phyloP scores from a whole-genome alignment of 805 yeast species.

The Starmerella bombicola region DNA sequence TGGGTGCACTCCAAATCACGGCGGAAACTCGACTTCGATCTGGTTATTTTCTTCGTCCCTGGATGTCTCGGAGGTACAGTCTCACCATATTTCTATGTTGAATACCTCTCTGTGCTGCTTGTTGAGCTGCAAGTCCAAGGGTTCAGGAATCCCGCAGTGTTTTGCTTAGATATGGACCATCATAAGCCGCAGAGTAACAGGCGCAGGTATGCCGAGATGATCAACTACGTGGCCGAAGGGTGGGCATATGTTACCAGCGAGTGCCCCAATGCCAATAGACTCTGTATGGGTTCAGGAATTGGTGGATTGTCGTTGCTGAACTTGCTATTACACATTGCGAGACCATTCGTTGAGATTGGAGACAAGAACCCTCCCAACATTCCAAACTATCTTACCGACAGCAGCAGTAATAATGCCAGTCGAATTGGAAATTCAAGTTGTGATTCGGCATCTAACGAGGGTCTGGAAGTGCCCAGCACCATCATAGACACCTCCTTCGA shows the following conservation, averaged over 20 bases:
- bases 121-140: conserved; percentile 38
- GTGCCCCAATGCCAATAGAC: conserved; percentile 25
- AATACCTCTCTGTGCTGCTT: conserved; percentile 34
- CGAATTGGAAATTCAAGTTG: background rate
- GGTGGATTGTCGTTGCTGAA: conserved; percentile 37
- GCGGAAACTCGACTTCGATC: conserved; percentile 27
- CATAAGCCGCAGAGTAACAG: conserved; percentile 17
- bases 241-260: conserved; percentile 28
- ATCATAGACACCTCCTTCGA: background rate
- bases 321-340: conserved; percentile 30
- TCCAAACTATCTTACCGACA: background rate
- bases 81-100: conserved; percentile 36
- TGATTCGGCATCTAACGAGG: background rate
- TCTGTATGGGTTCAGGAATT: conserved; percentile 37
- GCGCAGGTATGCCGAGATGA: conserved; percentile 24
- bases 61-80: conserved; percentile 29
- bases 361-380: background rate
- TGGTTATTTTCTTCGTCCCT: conserved; percentile 36
- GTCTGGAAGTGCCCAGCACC: background rate
- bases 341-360: conserved; percentile 23
- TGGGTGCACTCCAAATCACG: conserved; percentile 30
- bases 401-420: background rate
- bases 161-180: conserved; percentile 32
- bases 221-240: conserved; percentile 21
- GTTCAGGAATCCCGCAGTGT: conserved; percentile 37